Evolutionary conservation across 1,284 basidiomycete genomes (phyloP).

Genomic region (Leccinum holopus): DNA sequence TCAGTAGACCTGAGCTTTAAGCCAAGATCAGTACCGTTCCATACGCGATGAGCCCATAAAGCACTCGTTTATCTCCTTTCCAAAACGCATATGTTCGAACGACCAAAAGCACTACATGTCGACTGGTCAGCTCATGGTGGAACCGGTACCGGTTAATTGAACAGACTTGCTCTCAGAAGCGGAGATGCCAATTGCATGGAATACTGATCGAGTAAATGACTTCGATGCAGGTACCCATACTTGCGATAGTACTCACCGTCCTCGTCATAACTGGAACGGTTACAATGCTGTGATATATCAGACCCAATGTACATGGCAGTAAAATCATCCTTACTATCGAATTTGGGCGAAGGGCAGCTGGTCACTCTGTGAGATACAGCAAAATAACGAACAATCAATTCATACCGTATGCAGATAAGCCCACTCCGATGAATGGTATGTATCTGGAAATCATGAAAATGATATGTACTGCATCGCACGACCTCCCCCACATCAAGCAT

Average conservation of each 20-base stretch:
- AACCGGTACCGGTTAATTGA: too few relatives aligned
- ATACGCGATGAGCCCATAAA: background rate
- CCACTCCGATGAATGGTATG: background rate
- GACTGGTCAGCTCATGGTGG: background rate
- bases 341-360: background rate
- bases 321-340: background rate
- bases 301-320: background rate
- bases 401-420: background rate
- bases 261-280: background rate
- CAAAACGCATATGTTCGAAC: slow-evolving; percentile 1
- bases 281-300: background rate
- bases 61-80: background rate
- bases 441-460: slow-evolving; percentile 1
- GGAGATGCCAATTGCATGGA: background rate
- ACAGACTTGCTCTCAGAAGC: background rate
- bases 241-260: background rate
- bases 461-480: background rate
- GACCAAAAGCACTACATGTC: background rate
- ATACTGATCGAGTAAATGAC: background rate
- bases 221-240: background rate
- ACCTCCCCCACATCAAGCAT: background rate
- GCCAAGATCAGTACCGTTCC: background rate
- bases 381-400: too few relatives aligned
- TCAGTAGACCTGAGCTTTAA: background rate
- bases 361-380: background rate